Base-by-base conservation (phyloP, 495 filamentous ascomycete species). In the Penicillium flavigenum region DNA sequence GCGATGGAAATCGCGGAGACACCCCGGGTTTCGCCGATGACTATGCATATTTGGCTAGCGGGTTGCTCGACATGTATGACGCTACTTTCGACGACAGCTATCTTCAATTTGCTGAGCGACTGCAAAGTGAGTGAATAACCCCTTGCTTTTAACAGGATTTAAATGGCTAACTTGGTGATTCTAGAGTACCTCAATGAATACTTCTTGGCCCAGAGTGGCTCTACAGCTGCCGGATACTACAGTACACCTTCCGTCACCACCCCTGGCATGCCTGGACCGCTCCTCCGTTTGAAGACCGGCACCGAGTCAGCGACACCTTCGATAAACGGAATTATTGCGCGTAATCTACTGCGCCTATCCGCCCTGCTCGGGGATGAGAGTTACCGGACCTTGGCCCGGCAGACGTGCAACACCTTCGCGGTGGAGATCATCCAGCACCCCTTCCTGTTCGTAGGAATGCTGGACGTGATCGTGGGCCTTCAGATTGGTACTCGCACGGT, bases 341-440 rank as follows among this genome's bases (percentile, higher is more conserved):
- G 81, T 10, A 98, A 98, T 63, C 77, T 98, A 16, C 87, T 90
- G 68, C 85, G 91, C 3, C 80, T 98, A 17, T 83, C 84, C 32
- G 78, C 82, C 0, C 67, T 96, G 1, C 81, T 98, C 2, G 83
- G 81, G 19, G 86, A 92, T 51, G 73, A 84, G 1, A 67, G 67
- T 5, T 92, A 92, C 63, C 76, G 78, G 6, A 72, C 72, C 34
- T 76, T 85, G 46, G 92, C 91, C 1, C 81, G 81, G 46, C 81
- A 88, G 63, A 97, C 91, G 4, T 83, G 88, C 54, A 81, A 79
- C 27, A 90, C 92, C 0, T 98, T 98, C 61, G 88, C 93, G 51
- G 86, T 89, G 0, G 94, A 98, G 71, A 84, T 96, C 53, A 74
- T 96, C 61, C 91, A 97, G 63, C 91, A 98, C 61, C 94, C 94